Conservation (phyloP, 306 rosid genomes). For the Malus sieversii region DNA sequence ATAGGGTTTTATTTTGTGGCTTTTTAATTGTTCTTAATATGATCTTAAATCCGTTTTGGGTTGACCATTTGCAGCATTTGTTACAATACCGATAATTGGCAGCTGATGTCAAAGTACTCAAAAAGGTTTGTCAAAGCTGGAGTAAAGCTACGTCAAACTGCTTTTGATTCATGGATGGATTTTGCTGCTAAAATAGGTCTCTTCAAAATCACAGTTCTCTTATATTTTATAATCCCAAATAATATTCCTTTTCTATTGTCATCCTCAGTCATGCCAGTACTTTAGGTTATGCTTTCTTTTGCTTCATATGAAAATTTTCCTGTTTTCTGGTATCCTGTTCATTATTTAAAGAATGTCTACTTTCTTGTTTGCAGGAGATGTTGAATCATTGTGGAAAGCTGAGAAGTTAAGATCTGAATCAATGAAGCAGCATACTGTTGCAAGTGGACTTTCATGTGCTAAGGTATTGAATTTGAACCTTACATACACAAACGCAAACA, state of each 20-base stretch:
- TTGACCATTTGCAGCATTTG: constrained; percentile 68
- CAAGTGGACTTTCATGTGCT: constrained; percentile 65
- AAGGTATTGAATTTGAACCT: constrained; percentile 45
- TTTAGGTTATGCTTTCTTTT: neutral
- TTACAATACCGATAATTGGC: constrained; percentile 60
- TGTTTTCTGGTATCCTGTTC: neutral
- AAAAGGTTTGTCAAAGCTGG: constrained; percentile 63
- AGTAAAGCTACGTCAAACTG: constrained; percentile 62
- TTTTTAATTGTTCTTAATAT: constrained; percentile 7
- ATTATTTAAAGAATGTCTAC: constrained; percentile 19
- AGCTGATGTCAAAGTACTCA: constrained; percentile 62
- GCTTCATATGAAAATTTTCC: neutral
- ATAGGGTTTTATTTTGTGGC: neutral
- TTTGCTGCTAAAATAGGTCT: constrained; percentile 75
- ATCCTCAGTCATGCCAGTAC: neutral
- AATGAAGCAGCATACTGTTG: constrained; percentile 58
- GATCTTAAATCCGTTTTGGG: constrained; percentile 16
- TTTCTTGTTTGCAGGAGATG: constrained; percentile 52
- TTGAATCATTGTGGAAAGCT: constrained; percentile 56
- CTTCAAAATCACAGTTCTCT: constrained; percentile 2
- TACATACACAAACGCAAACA: neutral
- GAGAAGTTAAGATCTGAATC: constrained; percentile 69
- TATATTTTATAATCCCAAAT: neutral
- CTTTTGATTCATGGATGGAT: constrained; percentile 67
- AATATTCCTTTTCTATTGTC: neutral